These are phyloP conservation scores for Phaeophleospora eucalypticola DNA, from an alignment of 2,329 filamentous ascomycete genomes.

Conservation along the genomic window DNA sequence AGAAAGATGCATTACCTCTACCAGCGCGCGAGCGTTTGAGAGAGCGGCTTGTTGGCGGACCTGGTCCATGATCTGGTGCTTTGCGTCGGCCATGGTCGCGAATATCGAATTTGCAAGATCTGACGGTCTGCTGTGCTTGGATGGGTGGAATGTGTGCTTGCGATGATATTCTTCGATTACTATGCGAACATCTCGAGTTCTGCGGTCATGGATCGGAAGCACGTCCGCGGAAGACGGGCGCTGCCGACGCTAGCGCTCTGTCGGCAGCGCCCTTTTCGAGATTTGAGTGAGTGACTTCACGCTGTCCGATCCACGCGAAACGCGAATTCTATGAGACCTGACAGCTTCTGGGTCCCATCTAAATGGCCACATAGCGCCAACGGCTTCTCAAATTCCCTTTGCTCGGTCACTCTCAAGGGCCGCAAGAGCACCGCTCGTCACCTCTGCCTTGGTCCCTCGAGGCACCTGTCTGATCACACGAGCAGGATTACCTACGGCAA, in stretches of 20 bases:
- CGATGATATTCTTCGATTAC: neutral
- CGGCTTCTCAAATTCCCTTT: too few relatives aligned
- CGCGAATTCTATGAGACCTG: neutral
- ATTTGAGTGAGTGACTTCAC: neutral
- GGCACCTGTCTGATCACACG: conserved; percentile 45
- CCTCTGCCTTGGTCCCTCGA: conserved; percentile 24
- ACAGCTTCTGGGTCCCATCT: too few relatives aligned
- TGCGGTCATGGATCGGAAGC: neutral
- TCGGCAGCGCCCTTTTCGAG: too few relatives aligned
- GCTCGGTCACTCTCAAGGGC: conserved; percentile 5
- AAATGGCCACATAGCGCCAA: too few relatives aligned
- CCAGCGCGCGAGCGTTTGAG: conserved; percentile 48
- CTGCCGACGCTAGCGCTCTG: too few relatives aligned
- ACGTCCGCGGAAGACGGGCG: neutral
- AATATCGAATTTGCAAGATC: too few relatives aligned
- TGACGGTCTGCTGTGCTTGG: too few relatives aligned
- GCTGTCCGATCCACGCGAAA: neutral
- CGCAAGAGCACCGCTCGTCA: conserved; percentile 27
- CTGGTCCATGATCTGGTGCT: conserved; percentile 49
- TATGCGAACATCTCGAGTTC: too few relatives aligned
- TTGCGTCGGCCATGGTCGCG: conserved; percentile 38
- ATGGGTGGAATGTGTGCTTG: neutral
- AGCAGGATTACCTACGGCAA: conserved; percentile 66
- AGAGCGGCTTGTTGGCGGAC: conserved; percentile 51
- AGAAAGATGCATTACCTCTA: conserved; percentile 37